A percentile compares a stretch with the other conserved stretches of the same genome.
phyloP scores from a whole-genome alignment of 2,329 filamentous ascomycete genomes.

The Herpotrichia juniperi region DNA sequence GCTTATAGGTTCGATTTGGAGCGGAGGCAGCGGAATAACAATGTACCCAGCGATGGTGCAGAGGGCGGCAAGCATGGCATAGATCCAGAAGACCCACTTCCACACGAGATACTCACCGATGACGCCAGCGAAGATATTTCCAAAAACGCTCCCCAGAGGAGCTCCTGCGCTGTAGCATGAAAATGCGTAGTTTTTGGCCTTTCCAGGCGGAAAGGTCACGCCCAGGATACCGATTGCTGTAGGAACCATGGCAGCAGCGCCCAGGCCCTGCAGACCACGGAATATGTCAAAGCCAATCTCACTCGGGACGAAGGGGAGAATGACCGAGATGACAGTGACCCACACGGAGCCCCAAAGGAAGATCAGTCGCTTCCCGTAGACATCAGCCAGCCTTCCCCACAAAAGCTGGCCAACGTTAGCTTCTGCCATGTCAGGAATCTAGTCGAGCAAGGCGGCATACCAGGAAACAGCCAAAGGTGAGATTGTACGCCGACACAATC shows the following conservation, averaged over 20 bases:
- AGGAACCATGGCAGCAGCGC: constrained; percentile 72
- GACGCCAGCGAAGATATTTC: constrained; percentile 67
- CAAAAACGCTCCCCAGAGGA: constrained; percentile 68
- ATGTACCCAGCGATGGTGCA: constrained; percentile 64
- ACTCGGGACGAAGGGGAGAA: constrained; percentile 68
- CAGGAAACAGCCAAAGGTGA: constrained; percentile 71
- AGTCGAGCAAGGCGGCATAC: constrained; percentile 3
- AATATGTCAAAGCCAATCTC: constrained; percentile 73
- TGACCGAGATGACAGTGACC: constrained; percentile 64
- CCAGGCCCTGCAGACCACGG: constrained; percentile 70
- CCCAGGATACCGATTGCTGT: constrained; percentile 74
- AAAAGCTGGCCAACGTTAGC: constrained; percentile 51
- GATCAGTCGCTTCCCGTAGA: constrained; percentile 69
- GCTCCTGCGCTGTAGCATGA: constrained; percentile 67
- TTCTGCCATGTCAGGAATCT: neutral
- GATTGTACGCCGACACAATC: constrained; percentile 69
- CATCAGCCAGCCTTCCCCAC: constrained; percentile 71
- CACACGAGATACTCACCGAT: constrained; percentile 61
- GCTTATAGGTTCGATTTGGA: constrained; percentile 35
- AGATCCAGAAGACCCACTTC: constrained; percentile 57
- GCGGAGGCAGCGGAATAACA: constrained; percentile 63
- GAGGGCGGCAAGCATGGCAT: constrained; percentile 64
- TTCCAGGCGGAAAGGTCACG: constrained; percentile 69
- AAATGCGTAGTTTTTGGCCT: constrained; percentile 74
- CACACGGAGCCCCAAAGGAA: constrained; percentile 70